Base-by-base conservation (phyloP, 164 flowering plant species). In the Magnolia kwangsiensis region DNA sequence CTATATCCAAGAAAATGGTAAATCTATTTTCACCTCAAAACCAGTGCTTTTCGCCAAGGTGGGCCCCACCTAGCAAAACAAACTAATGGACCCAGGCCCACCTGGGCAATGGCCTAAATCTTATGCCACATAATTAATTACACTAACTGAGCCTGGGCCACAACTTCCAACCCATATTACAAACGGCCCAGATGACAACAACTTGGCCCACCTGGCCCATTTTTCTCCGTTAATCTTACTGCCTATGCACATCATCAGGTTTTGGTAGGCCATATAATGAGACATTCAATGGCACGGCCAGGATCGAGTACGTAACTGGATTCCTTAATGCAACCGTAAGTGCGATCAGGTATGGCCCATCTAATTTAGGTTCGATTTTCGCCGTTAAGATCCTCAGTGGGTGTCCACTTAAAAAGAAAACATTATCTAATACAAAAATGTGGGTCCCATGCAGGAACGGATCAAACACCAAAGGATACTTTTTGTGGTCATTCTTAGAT, bases 401-500 rank as follows among this genome's bases (percentile, higher is more conserved):
- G n/a, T 23, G 24, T 37, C 45, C 45, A 37, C 45, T 37, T 37
- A 5, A 37, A 37, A 37, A 37, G 45, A 37, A 37, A 37, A 37
- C 45, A 37, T 37, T 37, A 37, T 37, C 45, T 5, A 3, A 37
- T 37, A 37, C 45, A 11, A 14, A 16, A 16, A 6, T 61, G 18
- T n/a, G 23, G 49, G 69, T 50, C 45, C 10, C 65, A 1, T 80
- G 37, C 23, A 87, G 90, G 79, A 82, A 85, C 71, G 89, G 90
- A 74, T 81, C 89, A 50, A 84, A 87, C 59, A 21, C 79, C 2
- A 87, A 76, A 79, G 89, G 87, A 19, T 88, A 85, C 75, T 80
- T 87, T 55, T 14, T 66, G 45, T 88, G 89, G 91, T 87, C 91
- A 14, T 83, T 88, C 80, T 21, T 88, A 23, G 90, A 87, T 74